A percentile compares a stretch with the other conserved stretches of the same genome.
phyloP scores from a whole-genome alignment of 768 basidiomycete species.

The Sporobolomyces phaffii region DNA sequence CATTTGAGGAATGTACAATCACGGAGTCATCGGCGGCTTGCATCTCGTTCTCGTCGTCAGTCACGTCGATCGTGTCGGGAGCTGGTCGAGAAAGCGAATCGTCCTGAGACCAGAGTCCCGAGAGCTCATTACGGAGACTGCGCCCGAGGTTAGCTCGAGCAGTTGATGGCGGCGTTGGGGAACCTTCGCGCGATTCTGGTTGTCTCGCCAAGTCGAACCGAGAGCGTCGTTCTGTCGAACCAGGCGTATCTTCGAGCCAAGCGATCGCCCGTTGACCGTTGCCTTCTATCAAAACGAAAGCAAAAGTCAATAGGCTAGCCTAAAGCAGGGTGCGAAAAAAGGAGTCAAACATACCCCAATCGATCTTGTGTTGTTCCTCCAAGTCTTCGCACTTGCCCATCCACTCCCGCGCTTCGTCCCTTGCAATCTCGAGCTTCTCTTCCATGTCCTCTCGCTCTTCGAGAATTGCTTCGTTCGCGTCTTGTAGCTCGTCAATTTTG shows the following conservation, averaged over 20 bases:
- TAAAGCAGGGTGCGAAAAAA: not conserved
- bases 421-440: slow-evolving; percentile 19
- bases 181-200: not conserved
- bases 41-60: not conserved
- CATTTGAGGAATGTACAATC: too few species aligned
- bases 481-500: slow-evolving; percentile 39
- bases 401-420: slow-evolving; percentile 21
- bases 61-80: not conserved
- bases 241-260: slow-evolving; percentile 13
- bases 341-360: slow-evolving; percentile 14
- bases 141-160: not conserved
- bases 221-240: not conserved
- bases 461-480: slow-evolving; percentile 31
- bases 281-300: not conserved
- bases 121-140: slow-evolving; percentile 2
- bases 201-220: not conserved
- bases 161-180: slow-evolving; percentile 13
- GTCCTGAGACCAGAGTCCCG: slow-evolving; percentile 1
- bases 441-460: slow-evolving; percentile 29
- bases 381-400: slow-evolving; percentile 32
- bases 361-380: slow-evolving; percentile 12
- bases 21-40: not conserved
- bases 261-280: slow-evolving; percentile 1
- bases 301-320: not conserved
- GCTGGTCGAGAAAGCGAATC: not conserved